Conservation (phyloP, 768 basidiomycete species). For the Calocybe indica region DNA sequence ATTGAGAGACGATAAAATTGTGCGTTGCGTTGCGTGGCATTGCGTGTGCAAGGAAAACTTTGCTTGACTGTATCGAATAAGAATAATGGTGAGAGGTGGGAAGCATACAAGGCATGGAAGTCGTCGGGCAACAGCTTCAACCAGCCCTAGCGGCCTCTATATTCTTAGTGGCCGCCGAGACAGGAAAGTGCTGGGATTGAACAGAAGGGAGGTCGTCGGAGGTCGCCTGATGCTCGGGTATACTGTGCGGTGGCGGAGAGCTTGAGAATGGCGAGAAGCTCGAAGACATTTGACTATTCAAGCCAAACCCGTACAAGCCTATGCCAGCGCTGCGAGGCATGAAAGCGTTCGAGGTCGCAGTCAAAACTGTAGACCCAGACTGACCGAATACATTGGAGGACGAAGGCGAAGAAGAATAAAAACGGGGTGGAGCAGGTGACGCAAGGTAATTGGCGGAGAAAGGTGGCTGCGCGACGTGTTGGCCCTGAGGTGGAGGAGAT, state of each 20-base stretch:
- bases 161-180: conserved; percentile 25
- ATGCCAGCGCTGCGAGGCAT: conserved; percentile 24
- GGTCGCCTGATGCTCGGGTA: conserved; percentile 28
- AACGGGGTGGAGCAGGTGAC: conserved; percentile 42
- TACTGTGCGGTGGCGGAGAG: conserved; percentile 19
- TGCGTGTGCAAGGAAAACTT: background rate
- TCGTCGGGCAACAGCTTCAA: conserved; percentile 18
- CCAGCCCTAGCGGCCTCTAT: conserved; percentile 44
- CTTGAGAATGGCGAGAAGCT: conserved; percentile 32
- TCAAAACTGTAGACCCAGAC: conserved; percentile 21
- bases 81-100: conserved; percentile 10
- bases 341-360: conserved; percentile 26
- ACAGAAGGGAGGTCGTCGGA: conserved; percentile 24
- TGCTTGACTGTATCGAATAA: conserved; percentile 17
- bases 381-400: background rate
- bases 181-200: conserved; percentile 28
- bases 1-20: conserved; percentile 17
- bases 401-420: conserved; percentile 26
- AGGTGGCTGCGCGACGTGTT: conserved; percentile 11
- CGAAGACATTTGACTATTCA: conserved; percentile 15
- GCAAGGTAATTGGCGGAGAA: conserved; percentile 28
- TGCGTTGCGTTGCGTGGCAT: conserved; percentile 14
- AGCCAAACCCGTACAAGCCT: conserved; percentile 20
- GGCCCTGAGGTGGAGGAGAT: conserved; percentile 10
- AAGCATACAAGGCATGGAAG: conserved; percentile 16